Evolutionary conservation across 805 yeast genomes (phyloP).

Genomic region (Limtongozyma cylindracea): DNA sequence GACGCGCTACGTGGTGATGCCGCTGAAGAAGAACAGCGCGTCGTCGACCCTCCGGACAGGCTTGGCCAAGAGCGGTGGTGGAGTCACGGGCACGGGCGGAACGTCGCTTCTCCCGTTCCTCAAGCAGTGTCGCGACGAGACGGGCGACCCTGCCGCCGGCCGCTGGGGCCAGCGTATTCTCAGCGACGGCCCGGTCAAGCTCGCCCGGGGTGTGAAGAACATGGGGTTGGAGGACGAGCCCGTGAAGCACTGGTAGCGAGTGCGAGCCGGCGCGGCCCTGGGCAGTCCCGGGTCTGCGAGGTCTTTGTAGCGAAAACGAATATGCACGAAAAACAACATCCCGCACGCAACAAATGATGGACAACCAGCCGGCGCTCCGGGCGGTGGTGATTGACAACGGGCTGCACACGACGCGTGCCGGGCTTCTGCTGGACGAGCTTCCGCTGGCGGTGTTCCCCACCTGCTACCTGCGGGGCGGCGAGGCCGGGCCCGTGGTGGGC

Average conservation of each 20-base stretch:
- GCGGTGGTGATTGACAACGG: constrained; percentile 53
- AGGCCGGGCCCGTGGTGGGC: constrained; percentile 11
- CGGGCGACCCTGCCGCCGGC: constrained; percentile 86
- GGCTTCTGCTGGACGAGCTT: constrained; percentile 35
- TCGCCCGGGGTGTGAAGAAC: too few relatives aligned
- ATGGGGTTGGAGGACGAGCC: too few relatives aligned
- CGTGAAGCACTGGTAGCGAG: too few relatives aligned
- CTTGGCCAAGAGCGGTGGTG: constrained; percentile 22
- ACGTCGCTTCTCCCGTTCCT: constrained; percentile 76
- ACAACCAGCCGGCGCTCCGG: too few relatives aligned
- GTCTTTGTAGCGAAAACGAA: too few relatives aligned
- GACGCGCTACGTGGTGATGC: constrained; percentile 63
- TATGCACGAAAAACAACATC: too few relatives aligned
- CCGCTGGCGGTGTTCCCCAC: constrained; percentile 37
- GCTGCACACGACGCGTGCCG: constrained; percentile 38
- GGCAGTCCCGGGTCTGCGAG: too few relatives aligned
- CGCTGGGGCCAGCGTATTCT: constrained; percentile 65
- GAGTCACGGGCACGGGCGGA: constrained; percentile 79
- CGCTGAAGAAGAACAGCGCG: constrained; percentile 30
- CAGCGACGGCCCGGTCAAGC: constrained; percentile 27
- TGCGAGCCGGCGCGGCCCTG: too few relatives aligned
- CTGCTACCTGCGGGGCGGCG: constrained; percentile 16
- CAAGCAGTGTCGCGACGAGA: constrained; percentile 90
- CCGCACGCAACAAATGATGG: too few relatives aligned
- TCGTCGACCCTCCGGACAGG: constrained; percentile 41